phyloP scores from a whole-genome alignment of 129 eudicot species.

The Scalesia atractyloides region DNA sequence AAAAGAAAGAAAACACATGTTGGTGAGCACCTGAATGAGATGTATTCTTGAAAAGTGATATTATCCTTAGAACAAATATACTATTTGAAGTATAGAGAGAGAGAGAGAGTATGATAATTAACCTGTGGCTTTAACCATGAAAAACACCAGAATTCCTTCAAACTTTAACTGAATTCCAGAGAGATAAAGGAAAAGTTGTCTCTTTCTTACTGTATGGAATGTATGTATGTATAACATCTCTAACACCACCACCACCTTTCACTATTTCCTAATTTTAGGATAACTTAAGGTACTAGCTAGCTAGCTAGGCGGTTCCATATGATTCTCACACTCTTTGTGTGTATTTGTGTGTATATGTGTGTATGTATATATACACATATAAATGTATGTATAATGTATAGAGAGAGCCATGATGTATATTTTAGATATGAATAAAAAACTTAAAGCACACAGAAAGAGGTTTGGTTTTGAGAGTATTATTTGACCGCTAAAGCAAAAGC shows the following conservation, averaged over 20 bases:
- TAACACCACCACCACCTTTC: conserved; percentile 40
- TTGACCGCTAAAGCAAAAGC: conserved; percentile 68
- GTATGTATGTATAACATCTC: too few relatives aligned
- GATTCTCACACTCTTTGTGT: conserved; percentile 5
- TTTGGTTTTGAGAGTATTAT: conserved; percentile 51
- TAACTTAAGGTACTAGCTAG: not conserved
- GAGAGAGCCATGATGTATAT: conserved; percentile 6
- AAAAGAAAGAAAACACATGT: conserved; percentile 26
- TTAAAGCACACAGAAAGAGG: conserved; percentile 23
- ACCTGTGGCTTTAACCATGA: conserved; percentile 60
- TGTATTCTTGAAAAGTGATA: conserved; percentile 34
- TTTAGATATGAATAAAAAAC: conserved; percentile 20
- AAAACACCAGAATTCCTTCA: conserved; percentile 66
- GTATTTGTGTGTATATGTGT: not conserved
- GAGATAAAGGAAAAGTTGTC: conserved; percentile 65
- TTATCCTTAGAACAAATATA: conserved; percentile 36
- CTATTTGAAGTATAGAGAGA: conserved; percentile 26
- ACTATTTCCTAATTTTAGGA: conserved; percentile 52
- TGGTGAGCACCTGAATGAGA: conserved; percentile 23
- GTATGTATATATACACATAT: conserved; percentile 9
- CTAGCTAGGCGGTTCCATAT: conserved; percentile 37
- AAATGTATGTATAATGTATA: conserved; percentile 1
- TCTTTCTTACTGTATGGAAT: conserved; percentile 13
- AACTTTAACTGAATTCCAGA: conserved; percentile 67
- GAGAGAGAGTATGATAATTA: conserved; percentile 12